These are phyloP conservation scores for Aspergillus bertholletiae DNA, from an alignment of 495 filamentous ascomycete species.

Conservation along the genomic window DNA sequence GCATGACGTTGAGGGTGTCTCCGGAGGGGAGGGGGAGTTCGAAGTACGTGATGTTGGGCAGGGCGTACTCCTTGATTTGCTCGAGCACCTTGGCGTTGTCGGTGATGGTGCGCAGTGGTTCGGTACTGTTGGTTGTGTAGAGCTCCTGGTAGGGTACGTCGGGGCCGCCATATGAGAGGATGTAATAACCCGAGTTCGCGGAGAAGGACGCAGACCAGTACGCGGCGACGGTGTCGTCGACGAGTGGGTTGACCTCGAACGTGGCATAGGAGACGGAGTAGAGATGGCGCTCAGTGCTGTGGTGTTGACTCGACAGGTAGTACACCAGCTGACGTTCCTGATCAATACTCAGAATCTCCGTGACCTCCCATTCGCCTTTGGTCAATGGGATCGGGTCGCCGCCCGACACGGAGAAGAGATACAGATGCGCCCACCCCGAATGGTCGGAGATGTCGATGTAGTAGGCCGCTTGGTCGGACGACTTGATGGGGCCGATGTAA, in stretches of 20 bases:
- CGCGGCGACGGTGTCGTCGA: slow-evolving; percentile 14
- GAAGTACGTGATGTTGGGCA: slow-evolving; percentile 18
- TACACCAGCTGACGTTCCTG: slow-evolving; percentile 12
- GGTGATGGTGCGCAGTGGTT: slow-evolving; percentile 15
- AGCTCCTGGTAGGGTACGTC: slow-evolving; percentile 21
- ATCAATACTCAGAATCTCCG: slow-evolving; percentile 14
- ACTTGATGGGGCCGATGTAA: slow-evolving; percentile 11
- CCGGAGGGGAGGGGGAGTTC: slow-evolving; percentile 11
- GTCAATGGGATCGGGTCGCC: slow-evolving; percentile 13
- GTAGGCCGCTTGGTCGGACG: slow-evolving; percentile 5
- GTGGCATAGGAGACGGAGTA: slow-evolving; percentile 18
- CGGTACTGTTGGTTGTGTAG: slow-evolving; percentile 8
- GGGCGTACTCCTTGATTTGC: slow-evolving; percentile 8
- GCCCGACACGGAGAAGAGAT: slow-evolving; percentile 12
- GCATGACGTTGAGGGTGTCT: slow-evolving; percentile 18
- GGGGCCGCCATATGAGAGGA: slow-evolving; percentile 13
- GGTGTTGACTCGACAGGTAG: slow-evolving; percentile 18
- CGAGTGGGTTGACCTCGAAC: slow-evolving; percentile 11
- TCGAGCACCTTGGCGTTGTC: slow-evolving; percentile 9
- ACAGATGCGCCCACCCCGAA: slow-evolving; percentile 17
- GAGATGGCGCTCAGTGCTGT: slow-evolving; percentile 18
- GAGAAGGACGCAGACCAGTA: slow-evolving; percentile 20
- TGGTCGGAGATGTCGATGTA: slow-evolving; percentile 19
- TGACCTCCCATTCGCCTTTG: slow-evolving; percentile 17
- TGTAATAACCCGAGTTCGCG: slow-evolving; percentile 11